Evolutionary conservation across 2,329 filamentous ascomycete genomes (phyloP), one percentile per base, ranked within the genome.

Genomic region (Aspergillus pseudoviridinutans): DNA sequence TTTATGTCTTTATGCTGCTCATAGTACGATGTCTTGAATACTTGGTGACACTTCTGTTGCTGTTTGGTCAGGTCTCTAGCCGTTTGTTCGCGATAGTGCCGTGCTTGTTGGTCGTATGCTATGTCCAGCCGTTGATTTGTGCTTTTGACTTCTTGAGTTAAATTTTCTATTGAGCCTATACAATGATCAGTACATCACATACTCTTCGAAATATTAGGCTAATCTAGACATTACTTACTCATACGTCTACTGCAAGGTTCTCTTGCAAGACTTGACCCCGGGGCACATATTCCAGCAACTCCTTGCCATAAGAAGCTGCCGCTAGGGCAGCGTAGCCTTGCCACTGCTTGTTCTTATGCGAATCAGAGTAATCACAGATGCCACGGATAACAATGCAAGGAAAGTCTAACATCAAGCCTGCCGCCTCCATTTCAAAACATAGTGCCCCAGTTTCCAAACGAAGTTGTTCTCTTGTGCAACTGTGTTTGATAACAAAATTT

Each of bases 1-100:
- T 73, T 74, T 49, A 70, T 64, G 41, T 74, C 64, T 61, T 74
- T 75, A 32, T 64, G 58, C 17, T 62, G 24, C 53, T 68, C 62
- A 49, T 74, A 74, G 8, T 53, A 60, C 2, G 56, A 62, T 1
- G 58, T 64, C 54, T 70, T 69, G 53, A 73, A 69, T 7, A 27
- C 38, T 51, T 60, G 62, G n/a, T 68, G 65, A 53, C 63, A 70
- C 66, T 69, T 42, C 1, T 25, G 28, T 22, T 62, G 58, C n/a
- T 57, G 24, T 5, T 59, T 47, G 1, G 52, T 60, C 14, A 56
- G 49, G 17, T 7, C 50, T 24, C 38, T 50, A 47, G 28, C 28
- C 24, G 8, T 53, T 46, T 54, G 20, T 25, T 63, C 55, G 32
- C 5, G 3, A 49, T 54, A 24, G 9, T 64, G 29, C 29, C 14